Base-by-base conservation (phyloP, 257 asterid species). In the Penstemon newberryi region DNA sequence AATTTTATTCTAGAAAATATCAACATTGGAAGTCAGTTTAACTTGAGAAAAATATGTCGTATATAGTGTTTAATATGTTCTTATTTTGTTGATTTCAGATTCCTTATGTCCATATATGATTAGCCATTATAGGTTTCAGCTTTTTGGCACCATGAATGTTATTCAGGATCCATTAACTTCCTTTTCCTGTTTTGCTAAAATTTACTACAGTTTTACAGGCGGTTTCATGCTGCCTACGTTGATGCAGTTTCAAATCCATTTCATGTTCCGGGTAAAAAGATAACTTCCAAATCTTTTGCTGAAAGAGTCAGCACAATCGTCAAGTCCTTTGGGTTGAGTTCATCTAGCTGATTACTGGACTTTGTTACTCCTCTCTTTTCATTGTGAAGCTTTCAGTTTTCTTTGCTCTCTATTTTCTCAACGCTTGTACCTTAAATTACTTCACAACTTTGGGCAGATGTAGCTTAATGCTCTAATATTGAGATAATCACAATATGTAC, bases 221-320 rank as follows among this genome's bases (percentile, higher is more conserved):
- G 85, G 76, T 94, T 91, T 79, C 98, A 89, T 63, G 82, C 93
- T n/a, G 96, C 96, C 50, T 91, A 94, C 57, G 95, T 87, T 10
- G 96, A 94, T 81, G 99, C 98, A 47, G 99, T 94, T 57, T 91
- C 98, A 49, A 94, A 94, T 53, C 98, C 99, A 62, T 94, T 94
- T 82, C 99, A 94, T 75, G 88, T 91, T 40, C 97, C 96, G 37
- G 99, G 99, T 55, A 91, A 91, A 81, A 91, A 87, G 83, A 94
- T 91, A 66, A 83, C 95, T 18, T 91, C 98, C 65, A 87, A 69
- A 71, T 77, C 66, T 47, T 94, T 91, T 72, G 96, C 95, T 19
- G 96, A 86, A 74, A 89, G 95, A 75, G 96, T 94, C 61, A 79
- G 94, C 72, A 60, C 76, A 42, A 86, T 94, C 4, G 99, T 94